phyloP scores from a whole-genome alignment of 805 yeast species.

The Nakazawaea ernobii region DNA sequence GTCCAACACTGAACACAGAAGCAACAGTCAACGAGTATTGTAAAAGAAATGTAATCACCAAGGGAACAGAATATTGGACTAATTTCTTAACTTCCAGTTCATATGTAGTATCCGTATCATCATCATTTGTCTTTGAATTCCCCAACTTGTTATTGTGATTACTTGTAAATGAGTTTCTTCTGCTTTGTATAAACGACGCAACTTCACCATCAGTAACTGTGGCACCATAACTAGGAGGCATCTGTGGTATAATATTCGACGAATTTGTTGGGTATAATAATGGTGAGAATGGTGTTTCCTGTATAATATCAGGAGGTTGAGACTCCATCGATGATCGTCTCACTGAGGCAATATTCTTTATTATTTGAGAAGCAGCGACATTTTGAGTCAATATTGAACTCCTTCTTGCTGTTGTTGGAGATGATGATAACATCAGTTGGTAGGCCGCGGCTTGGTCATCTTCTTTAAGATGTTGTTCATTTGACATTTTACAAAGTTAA shows the following conservation, averaged over 20 bases:
- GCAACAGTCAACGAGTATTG: conserved; percentile 74
- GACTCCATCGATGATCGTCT: conserved; percentile 1
- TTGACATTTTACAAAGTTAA: background rate
- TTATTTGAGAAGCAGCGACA: background rate
- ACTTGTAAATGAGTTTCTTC: conserved; percentile 33
- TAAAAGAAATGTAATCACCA: conserved; percentile 59
- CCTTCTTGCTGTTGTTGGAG: conserved; percentile 10
- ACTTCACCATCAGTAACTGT: conserved; percentile 30
- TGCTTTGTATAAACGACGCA: conserved; percentile 31
- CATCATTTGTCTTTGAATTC: conserved; percentile 20
- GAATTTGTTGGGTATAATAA: conserved; percentile 8
- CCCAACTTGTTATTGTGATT: conserved; percentile 12
- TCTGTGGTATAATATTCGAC: conserved; percentile 7
- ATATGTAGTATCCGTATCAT: conserved; percentile 40
- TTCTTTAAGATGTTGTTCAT: background rate
- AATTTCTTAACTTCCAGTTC: conserved; percentile 34
- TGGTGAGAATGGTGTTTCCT: conserved; percentile 9
- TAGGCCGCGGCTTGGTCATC: conserved; percentile 1
- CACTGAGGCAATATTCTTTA: background rate
- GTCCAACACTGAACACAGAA: conserved; percentile 72
- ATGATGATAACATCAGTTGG: conserved; percentile 6
- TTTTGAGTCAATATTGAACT: conserved; percentile 2
- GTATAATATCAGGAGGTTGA: background rate
- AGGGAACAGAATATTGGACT: conserved; percentile 43
- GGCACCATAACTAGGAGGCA: conserved; percentile 12